Percentiles rank a stretch among this genome's conserved stretches.
These are phyloP conservation scores for Ophidiomyces ophidiicola DNA, from an alignment of 2,329 filamentous ascomycete species.

Conservation along the genomic window DNA sequence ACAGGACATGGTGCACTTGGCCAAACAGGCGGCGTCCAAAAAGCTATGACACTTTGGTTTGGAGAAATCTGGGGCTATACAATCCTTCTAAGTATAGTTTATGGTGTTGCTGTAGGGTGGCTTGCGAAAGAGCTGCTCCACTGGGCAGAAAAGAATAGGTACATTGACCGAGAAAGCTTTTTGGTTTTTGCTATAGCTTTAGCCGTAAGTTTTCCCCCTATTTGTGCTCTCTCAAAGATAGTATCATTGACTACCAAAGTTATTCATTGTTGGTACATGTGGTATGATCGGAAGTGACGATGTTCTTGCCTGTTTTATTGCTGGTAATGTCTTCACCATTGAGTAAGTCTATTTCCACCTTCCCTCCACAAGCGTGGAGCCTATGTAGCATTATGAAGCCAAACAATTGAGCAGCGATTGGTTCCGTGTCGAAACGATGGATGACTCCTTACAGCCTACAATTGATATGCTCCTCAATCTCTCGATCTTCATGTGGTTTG, in stretches of 20 bases:
- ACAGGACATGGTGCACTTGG: conserved; percentile 46
- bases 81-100: conserved; percentile 64
- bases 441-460: conserved; percentile 86
- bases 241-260: conserved; percentile 24
- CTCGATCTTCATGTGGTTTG: conserved; percentile 81
- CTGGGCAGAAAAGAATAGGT: conserved; percentile 68
- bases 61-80: conserved; percentile 75
- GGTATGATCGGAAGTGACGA: conserved; percentile 82
- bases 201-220: conserved; percentile 46
- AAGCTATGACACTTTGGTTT: conserved; percentile 70
- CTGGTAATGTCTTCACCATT: conserved; percentile 82
- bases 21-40: conserved; percentile 46
- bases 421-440: conserved; percentile 78
- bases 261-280: conserved; percentile 79
- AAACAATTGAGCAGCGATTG: conserved; percentile 49
- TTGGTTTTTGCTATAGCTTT: conserved; percentile 75
- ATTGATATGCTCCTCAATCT: conserved; percentile 92
- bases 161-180: conserved; percentile 77
- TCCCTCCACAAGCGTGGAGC: background rate
- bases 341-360: conserved; percentile 40
- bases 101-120: conserved; percentile 68
- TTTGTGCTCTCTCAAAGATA: background rate
- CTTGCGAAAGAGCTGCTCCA: conserved; percentile 69
- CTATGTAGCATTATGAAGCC: background rate
- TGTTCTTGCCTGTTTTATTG: conserved; percentile 82